A percentile compares a stretch with the other conserved stretches of the same genome.
Evolutionary conservation across 768 basidiomycete species (phyloP).

Genomic region (Chalciporus chontae): DNA sequence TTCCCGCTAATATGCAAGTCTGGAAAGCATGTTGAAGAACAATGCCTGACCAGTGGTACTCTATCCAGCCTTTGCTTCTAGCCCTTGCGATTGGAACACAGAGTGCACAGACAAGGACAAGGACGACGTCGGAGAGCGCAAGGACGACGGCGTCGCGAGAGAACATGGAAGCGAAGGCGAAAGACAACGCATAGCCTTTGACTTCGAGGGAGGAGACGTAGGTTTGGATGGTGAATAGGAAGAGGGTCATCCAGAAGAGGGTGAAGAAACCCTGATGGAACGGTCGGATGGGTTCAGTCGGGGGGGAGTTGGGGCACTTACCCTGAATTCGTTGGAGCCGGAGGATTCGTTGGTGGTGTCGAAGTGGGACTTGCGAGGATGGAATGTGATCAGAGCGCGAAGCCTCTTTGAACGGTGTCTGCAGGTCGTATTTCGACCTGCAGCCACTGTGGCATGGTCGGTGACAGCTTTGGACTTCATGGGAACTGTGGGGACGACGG

Average conservation of each 20-base stretch:
- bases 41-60: constrained; percentile 73
- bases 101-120: constrained; percentile 70
- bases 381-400: constrained; percentile 80
- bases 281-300: constrained; percentile 2
- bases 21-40: constrained; percentile 81
- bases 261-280: constrained; percentile 80
- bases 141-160: constrained; percentile 81
- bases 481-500: constrained; percentile 1
- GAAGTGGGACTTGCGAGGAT: constrained; percentile 80
- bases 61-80: constrained; percentile 74
- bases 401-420: constrained; percentile 77
- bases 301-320: constrained; percentile 25
- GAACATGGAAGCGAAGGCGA: constrained; percentile 82
- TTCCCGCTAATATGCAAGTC: constrained; percentile 62
- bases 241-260: constrained; percentile 90
- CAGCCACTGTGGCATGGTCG: constrained; percentile 39
- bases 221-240: constrained; percentile 74
- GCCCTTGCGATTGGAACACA: constrained; percentile 85
- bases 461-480: constrained; percentile 14
- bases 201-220: constrained; percentile 74
- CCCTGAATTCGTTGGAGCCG: constrained; percentile 81
- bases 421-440: constrained; percentile 62
- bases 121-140: constrained; percentile 77
- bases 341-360: constrained; percentile 76
- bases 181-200: constrained; percentile 73